Evolutionary conservation across 2,329 filamentous ascomycete species (phyloP).

Genomic region (Mycocentrospora acerina): DNA sequence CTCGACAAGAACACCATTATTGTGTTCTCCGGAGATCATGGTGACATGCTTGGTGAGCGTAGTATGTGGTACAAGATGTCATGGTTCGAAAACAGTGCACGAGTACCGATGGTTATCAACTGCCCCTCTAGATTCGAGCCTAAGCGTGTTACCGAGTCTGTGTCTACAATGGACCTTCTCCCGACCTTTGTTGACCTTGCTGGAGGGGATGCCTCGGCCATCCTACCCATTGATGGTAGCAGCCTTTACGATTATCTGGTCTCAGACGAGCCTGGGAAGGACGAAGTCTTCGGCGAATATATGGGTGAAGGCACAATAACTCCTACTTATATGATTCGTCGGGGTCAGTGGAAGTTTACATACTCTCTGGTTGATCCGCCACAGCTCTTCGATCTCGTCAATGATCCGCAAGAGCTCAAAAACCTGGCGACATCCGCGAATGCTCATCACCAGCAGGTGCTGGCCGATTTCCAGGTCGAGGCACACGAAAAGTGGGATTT

Average conservation of each 20-base stretch:
- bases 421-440: conserved; percentile 61
- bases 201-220: conserved; percentile 66
- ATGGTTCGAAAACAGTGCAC: conserved; percentile 89
- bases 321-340: conserved; percentile 91
- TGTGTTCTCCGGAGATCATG: conserved; percentile 90
- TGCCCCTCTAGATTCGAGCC: conserved; percentile 74
- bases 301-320: conserved; percentile 89
- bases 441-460: conserved; percentile 42
- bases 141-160: conserved; percentile 76
- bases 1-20: conserved; percentile 85
- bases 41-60: conserved; percentile 93
- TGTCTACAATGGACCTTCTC: conserved; percentile 87
- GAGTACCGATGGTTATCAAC: conserved; percentile 84
- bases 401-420: conserved; percentile 74
- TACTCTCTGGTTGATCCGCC: conserved; percentile 81
- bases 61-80: conserved; percentile 98
- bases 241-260: conserved; percentile 58
- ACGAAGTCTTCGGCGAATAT: conserved; percentile 93
- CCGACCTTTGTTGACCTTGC: conserved; percentile 85
- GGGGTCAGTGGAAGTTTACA: conserved; percentile 87
- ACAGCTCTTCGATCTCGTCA: conserved; percentile 77
- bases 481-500: conserved; percentile 79
- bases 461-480: conserved; percentile 70
- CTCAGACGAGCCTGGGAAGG: conserved; percentile 60
- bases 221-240: conserved; percentile 81